phyloP scores from a whole-genome alignment of 805 yeast genomes.

The Cyberlindnera euphorbiae region DNA sequence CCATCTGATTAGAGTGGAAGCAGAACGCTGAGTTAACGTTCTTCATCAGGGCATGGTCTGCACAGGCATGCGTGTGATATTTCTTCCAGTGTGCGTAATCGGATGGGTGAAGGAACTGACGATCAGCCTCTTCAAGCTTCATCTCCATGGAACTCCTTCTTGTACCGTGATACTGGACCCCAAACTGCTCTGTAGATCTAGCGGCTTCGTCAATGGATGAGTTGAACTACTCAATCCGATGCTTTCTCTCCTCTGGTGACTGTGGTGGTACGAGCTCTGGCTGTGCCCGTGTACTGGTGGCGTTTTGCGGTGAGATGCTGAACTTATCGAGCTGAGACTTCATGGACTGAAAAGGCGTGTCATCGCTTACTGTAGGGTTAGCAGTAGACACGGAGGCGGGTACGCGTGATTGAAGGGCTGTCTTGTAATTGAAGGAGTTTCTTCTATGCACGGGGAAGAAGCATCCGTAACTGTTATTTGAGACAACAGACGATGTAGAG shows the following conservation, averaged over 20 bases:
- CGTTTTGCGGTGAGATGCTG: constrained; percentile 1
- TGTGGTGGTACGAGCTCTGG: constrained; percentile 2
- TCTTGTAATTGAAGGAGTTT: constrained; percentile 9
- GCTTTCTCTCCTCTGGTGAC: constrained; percentile 6
- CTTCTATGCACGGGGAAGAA: constrained; percentile 4
- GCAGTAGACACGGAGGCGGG: no score
- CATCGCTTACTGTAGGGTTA: no score
- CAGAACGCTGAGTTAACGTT: constrained; percentile 1
- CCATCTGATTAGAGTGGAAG: constrained; percentile 12
- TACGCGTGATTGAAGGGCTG: constrained; percentile 4
- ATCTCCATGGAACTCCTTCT: constrained; percentile 4
- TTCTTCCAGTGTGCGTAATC: constrained; percentile 3
- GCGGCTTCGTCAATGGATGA: constrained; percentile 8
- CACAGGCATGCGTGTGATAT: background rate
- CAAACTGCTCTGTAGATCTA: constrained; percentile 9
- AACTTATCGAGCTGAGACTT: no score
- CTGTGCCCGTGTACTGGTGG: no score
- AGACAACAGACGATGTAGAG: background rate
- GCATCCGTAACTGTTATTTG: background rate
- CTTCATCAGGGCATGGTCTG: background rate
- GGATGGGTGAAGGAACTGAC: background rate
- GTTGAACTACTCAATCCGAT: constrained; percentile 4
- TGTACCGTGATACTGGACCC: constrained; percentile 8
- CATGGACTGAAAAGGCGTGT: no score
- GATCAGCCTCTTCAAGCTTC: constrained; percentile 1